Evolutionary conservation across 2,329 filamentous ascomycete species (phyloP).

Genomic region (Fusarium robinianum): DNA sequence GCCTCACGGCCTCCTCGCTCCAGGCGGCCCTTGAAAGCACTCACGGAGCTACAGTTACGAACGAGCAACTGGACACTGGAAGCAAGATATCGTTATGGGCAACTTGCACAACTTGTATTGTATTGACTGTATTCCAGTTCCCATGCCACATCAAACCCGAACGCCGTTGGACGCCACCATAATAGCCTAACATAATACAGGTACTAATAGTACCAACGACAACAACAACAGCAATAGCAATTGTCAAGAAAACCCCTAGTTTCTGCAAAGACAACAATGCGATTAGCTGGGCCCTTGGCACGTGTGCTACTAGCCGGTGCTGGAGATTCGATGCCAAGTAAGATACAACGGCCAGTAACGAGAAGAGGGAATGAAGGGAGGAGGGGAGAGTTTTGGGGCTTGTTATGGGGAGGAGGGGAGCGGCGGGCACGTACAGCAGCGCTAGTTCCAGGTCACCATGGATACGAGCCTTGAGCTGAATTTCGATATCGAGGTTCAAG

Average conservation of each 20-base stretch:
- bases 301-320: constrained; percentile 32
- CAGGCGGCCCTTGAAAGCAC: neutral
- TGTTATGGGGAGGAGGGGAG: neutral
- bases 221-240: constrained; percentile 2
- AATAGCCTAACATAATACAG: too few relatives aligned
- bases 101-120: neutral
- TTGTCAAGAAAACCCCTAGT: constrained; percentile 29
- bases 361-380: neutral
- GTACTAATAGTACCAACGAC: constrained; percentile 7
- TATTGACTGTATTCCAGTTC: neutral
- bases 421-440: constrained; percentile 58
- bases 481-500: constrained; percentile 81
- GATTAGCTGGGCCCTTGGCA: constrained; percentile 17
- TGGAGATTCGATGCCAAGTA: constrained; percentile 35
- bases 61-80: too few relatives aligned
- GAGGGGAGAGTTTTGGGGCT: constrained; percentile 2
- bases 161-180: too few relatives aligned
- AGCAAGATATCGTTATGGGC: too few relatives aligned
- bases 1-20: neutral
- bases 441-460: constrained; percentile 82
- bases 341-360: constrained; percentile 30
- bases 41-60: too few relatives aligned
- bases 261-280: constrained; percentile 27
- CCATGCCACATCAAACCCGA: too few relatives aligned
- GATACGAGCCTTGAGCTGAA: constrained; percentile 83